A percentile compares a stretch with the other conserved stretches of the same genome.
Conservation (phyloP, 2,329 filamentous ascomycete species). For the Cytospora paraplurivora region DNA sequence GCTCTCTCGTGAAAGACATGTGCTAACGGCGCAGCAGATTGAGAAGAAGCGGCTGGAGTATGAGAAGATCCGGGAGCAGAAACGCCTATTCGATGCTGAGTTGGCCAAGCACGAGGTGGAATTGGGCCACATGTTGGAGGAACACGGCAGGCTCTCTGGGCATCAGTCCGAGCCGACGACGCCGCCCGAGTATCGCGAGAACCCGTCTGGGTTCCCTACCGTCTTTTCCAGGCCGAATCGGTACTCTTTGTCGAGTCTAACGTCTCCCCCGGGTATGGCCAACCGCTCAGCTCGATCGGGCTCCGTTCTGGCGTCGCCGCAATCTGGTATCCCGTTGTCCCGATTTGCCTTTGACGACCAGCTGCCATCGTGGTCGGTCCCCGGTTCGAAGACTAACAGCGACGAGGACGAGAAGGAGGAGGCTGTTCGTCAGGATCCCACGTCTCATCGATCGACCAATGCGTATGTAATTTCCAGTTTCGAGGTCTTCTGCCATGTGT, state of each 20-base stretch:
- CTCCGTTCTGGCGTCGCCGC: slow-evolving; percentile 79
- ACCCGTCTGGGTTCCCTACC: slow-evolving; percentile 68
- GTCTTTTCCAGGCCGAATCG: slow-evolving; percentile 76
- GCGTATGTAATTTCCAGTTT: slow-evolving; percentile 64
- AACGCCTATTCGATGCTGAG: slow-evolving; percentile 85
- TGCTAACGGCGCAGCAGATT: slow-evolving; percentile 56
- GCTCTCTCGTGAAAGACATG: slow-evolving; percentile 6
- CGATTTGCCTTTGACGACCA: slow-evolving; percentile 64
- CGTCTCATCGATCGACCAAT: slow-evolving; percentile 72
- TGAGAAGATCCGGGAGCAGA: slow-evolving; percentile 86
- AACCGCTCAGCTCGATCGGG: slow-evolving; percentile 75
- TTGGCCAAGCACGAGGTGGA: slow-evolving; percentile 87
- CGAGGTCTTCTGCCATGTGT: slow-evolving; percentile 3
- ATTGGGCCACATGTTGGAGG: slow-evolving; percentile 80
- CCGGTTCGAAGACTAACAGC: slow-evolving; percentile 84
- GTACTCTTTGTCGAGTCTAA: slow-evolving; percentile 86
- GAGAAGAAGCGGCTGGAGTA: slow-evolving; percentile 94
- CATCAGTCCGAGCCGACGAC: slow-evolving; percentile 95
- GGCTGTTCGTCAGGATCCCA: slow-evolving; percentile 68
- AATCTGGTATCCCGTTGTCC: slow-evolving; percentile 59
- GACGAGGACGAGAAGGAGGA: slow-evolving; percentile 87
- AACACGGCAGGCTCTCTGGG: slow-evolving; percentile 67
- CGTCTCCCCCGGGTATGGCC: slow-evolving; percentile 75
- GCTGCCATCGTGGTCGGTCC: slow-evolving; percentile 81
- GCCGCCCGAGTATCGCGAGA: slow-evolving; percentile 87